phyloP scores from a whole-genome alignment of 345 rosid genomes.

The Ricinus communis region DNA sequence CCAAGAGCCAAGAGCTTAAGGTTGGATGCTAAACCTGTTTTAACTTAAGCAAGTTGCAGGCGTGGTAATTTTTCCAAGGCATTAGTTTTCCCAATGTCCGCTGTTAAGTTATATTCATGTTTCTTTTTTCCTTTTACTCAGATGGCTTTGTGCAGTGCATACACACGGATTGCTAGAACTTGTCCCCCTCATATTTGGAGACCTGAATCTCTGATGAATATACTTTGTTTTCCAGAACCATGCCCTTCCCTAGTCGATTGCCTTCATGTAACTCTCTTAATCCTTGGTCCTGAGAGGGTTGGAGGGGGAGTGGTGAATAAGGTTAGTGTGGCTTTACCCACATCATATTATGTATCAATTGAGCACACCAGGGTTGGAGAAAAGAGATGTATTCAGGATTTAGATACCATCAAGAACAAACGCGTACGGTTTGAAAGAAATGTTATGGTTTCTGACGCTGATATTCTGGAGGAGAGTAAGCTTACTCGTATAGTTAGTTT shows the following conservation, averaged over 20 bases:
- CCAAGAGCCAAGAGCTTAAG: conserved; percentile 84
- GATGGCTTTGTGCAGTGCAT: conserved; percentile 80
- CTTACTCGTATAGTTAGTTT: conserved; percentile 31
- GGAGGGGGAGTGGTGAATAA: conserved; percentile 39
- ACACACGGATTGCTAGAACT: conserved; percentile 60
- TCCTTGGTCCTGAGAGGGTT: conserved; percentile 56
- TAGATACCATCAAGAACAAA: conserved; percentile 41
- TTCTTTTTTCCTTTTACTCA: conserved; percentile 25
- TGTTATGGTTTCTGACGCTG: conserved; percentile 31
- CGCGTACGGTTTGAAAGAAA: conserved; percentile 64
- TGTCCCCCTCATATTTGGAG: conserved; percentile 84
- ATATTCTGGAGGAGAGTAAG: conserved; percentile 35
- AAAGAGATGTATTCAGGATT: conserved; percentile 54
- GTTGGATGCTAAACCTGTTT: conserved; percentile 33
- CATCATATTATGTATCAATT: conserved; percentile 31
- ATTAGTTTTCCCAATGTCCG: neutral
- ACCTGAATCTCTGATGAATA: conserved; percentile 59
- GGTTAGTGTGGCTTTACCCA: conserved; percentile 27
- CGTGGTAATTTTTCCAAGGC: neutral
- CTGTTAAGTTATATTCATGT: neutral
- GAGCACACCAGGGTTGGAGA: conserved; percentile 51
- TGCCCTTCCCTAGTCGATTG: conserved; percentile 69
- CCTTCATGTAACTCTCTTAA: conserved; percentile 53
- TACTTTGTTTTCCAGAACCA: conserved; percentile 66
- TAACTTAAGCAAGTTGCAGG: conserved; percentile 15